Evolutionary conservation across 2,329 filamentous ascomycete species (phyloP), one percentile per base, ranked within the genome.

Genomic region (Alternaria sp.): DNA sequence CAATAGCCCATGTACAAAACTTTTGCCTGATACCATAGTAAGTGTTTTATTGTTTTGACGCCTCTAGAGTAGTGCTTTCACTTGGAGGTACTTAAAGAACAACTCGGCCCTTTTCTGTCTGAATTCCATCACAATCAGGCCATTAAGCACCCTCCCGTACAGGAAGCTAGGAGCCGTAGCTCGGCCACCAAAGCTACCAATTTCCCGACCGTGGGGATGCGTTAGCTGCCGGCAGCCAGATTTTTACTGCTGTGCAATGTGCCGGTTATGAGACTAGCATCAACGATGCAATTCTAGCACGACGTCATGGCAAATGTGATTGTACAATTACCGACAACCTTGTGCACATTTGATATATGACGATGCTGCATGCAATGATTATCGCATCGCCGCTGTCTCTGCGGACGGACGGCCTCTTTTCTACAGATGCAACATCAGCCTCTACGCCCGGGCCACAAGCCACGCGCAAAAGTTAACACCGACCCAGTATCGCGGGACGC

Each of bases 401-500:
- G 8, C n/a, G 17, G 11, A 39, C 36, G 4, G 17, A 10, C n/a
- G 51, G 37, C 31, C 39, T 29, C 36, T 33, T 39, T 39, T 39
- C 37, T 39, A 24, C n/a, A 42, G 26, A 33, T 42, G 21, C 39
- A 48, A 48, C 21, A 33, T 34, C 28, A 24, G 40, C 28, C 42
- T 41, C 50, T 17, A 44, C 28, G 40, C 37, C 36, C 46, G 24
- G 33, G 40, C 42, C 45, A 26, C 36, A 51, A 51, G 39, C 53
- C 31, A 52, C 59, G 37, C 54, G 45, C 51, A 31, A 53, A 45
- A 14, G 49, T 26, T 53, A 42, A 44, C 40, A 40, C 28, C 28
- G 56, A 63, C 56, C 62, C 66, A 57, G 50, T 36, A 42, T 46
- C 45, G 42, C 63, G 67, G 64, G 49, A 51, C 56, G 46, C 53